Base-by-base conservation (phyloP, 2,329 filamentous ascomycete genomes). In the Amesomyces nigricolor region DNA sequence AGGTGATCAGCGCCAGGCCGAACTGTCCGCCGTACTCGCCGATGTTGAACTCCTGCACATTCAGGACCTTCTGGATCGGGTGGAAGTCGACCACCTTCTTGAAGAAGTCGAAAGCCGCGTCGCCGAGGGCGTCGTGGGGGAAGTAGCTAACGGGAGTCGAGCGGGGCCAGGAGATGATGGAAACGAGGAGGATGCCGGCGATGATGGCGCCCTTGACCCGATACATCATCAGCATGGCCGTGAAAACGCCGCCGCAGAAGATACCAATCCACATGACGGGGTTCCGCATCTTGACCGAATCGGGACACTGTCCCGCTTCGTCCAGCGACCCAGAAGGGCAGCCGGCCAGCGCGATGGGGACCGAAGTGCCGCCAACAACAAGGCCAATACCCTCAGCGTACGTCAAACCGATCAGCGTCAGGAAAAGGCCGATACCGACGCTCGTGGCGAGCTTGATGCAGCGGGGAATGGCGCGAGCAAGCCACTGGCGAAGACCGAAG, bases 241-340 rank as follows among this genome's bases (percentile, higher is more conserved):
- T 95, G 47, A 95, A 73, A 60, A 95, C 79, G 58, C 89, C 89
- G 43, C 89, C 89, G 63, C 87, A 88, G 75, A 95, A 94, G 64
- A 95, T 91, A 38, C 89, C 90, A 50, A 95, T 78, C 90, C 90
- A 95, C 81, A 95, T 82, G 22, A 86, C 83, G 1, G 89, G 88
- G 65, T 80, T 89, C 58, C 88, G 83, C 89, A 95, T 92, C 78
- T 91, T 91, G 53, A 80, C 75, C 14, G 71, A 70, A 48, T 75
- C 73, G 0, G 81, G 80, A 68, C 89, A 94, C 6, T 81, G 64
- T 9, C 86, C 86, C 10, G 61, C 61, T 22, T 66, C 58, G 37
- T 74, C 70, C 11, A 65, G 66, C 30, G 66, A 73, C 29, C 75
- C 69, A 2, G 74, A 69, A 2, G 74, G 70, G 69, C 89, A 92